Evolutionary conservation across 225 moss, liverwort and hornwort genomes (phyloP).

Genomic region (Marchantia paleacea): DNA sequence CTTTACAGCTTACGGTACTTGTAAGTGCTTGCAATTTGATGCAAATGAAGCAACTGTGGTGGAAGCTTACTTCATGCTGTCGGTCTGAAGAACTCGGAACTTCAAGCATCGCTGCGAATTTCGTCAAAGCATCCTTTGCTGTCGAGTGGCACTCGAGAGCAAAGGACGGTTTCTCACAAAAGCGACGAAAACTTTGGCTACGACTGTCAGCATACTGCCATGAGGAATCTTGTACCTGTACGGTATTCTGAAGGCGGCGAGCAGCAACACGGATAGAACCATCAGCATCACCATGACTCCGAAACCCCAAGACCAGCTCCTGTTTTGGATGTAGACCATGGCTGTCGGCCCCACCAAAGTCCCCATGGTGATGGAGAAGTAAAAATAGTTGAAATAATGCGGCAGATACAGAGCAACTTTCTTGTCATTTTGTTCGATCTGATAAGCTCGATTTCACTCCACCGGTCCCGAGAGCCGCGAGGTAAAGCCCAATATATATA

Average conservation of each 20-base stretch:
- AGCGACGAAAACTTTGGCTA: conserved; percentile 17
- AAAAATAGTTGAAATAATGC: conserved; percentile 28
- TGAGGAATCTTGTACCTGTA: conserved; percentile 21
- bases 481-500: conserved; percentile 26
- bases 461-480: conserved; percentile 22
- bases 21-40: too few relatives aligned
- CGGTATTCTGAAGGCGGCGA: background rate
- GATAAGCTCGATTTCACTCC: conserved; percentile 28
- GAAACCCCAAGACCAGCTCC: conserved; percentile 24
- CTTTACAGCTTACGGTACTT: too few relatives aligned
- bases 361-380: conserved; percentile 8
- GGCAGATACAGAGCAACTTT: conserved; percentile 11
- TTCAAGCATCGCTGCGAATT: background rate
- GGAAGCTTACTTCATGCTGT: background rate
- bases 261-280: background rate
- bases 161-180: conserved; percentile 1
- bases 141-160: background rate
- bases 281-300: conserved; percentile 13
- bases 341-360: conserved; percentile 2
- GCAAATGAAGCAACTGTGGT: too few relatives aligned
- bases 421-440: conserved; percentile 25
- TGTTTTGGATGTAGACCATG: conserved; percentile 23
- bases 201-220: conserved; percentile 13
- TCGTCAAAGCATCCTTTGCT: background rate
- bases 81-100: background rate